Conservation (phyloP, 352 stramenopile species). For the Aphanomyces euteiches region DNA sequence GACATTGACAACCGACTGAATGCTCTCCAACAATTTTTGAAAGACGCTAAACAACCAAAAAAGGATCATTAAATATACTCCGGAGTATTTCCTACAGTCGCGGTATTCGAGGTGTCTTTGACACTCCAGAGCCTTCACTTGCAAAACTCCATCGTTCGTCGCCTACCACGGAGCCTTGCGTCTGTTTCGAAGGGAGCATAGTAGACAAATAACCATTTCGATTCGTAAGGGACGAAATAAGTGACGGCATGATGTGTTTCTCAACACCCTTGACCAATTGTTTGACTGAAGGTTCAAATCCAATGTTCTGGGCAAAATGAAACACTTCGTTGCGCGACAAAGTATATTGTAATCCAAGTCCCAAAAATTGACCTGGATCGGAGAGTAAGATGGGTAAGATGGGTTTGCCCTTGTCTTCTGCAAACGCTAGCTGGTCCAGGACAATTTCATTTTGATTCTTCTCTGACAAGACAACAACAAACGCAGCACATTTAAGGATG, state of each 20-base stretch:
- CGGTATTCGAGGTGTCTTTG: not conserved
- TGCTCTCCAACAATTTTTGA: conserved; percentile 75
- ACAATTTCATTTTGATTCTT: conserved; percentile 75
- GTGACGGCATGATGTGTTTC: conserved; percentile 36
- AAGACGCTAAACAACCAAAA: conserved; percentile 58
- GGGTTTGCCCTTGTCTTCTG: conserved; percentile 79
- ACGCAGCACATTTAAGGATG: conserved; percentile 76
- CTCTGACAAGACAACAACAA: conserved; percentile 67
- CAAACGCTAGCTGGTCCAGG: conserved; percentile 76
- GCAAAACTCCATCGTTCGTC: conserved; percentile 18
- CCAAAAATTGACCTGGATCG: conserved; percentile 38
- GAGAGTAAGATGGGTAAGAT: conserved; percentile 60
- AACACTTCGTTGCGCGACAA: conserved; percentile 72
- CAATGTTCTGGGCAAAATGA: conserved; percentile 74
- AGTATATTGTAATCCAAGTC: conserved; percentile 75
- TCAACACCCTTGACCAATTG: conserved; percentile 47
- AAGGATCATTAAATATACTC: not conserved
- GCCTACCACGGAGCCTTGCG: not conserved
- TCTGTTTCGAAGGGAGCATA: no score
- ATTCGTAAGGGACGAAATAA: no score
- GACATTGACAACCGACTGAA: conserved; percentile 83
- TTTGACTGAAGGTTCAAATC: conserved; percentile 71
- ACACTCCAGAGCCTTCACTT: not conserved
- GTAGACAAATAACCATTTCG: no score
- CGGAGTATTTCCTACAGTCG: conserved; percentile 12